Percentiles rank a stretch among this genome's conserved stretches.
phyloP scores from a whole-genome alignment of 192 early-diverging fungal species.

The Diversispora epigaea region DNA sequence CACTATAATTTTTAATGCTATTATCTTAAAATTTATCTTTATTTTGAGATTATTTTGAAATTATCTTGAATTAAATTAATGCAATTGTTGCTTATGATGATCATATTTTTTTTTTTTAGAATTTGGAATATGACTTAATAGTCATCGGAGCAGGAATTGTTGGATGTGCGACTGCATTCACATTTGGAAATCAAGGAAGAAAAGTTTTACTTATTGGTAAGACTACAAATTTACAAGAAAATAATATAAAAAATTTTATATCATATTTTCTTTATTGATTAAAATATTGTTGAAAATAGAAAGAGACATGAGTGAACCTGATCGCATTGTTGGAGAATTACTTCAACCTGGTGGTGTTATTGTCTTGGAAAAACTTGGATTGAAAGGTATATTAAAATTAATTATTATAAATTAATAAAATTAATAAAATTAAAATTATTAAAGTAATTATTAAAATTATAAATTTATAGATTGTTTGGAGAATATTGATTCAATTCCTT shows the following conservation, averaged over 20 bases:
- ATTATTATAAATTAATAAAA: background rate
- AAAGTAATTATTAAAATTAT: too few relatives aligned
- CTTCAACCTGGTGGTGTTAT: conserved; percentile 93
- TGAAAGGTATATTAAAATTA: conserved; percentile 50
- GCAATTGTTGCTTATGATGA: too few relatives aligned
- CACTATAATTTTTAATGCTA: too few relatives aligned
- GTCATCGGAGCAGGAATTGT: conserved; percentile 92
- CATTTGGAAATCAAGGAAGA: conserved; percentile 72
- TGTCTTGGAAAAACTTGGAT: conserved; percentile 74
- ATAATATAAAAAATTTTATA: background rate
- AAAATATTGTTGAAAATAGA: conserved; percentile 66
- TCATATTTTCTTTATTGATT: background rate
- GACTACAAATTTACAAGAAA: too few relatives aligned
- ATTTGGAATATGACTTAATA: conserved; percentile 70
- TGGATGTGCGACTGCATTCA: conserved; percentile 81
- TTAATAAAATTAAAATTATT: background rate
- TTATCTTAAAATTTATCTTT: too few relatives aligned
- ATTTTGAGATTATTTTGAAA: too few relatives aligned
- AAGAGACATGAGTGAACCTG: conserved; percentile 88
- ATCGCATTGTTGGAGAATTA: conserved; percentile 97
- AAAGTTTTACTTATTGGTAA: conserved; percentile 63
- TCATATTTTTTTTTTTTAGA: background rate
- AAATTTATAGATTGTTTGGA: conserved; percentile 63
- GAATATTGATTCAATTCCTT: conserved; percentile 80
- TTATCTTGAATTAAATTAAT: too few relatives aligned